A percentile compares a stretch with the other conserved stretches of the same genome.
Evolutionary conservation across 768 basidiomycete genomes (phyloP).

Genomic region (Boletus coccyginus): DNA sequence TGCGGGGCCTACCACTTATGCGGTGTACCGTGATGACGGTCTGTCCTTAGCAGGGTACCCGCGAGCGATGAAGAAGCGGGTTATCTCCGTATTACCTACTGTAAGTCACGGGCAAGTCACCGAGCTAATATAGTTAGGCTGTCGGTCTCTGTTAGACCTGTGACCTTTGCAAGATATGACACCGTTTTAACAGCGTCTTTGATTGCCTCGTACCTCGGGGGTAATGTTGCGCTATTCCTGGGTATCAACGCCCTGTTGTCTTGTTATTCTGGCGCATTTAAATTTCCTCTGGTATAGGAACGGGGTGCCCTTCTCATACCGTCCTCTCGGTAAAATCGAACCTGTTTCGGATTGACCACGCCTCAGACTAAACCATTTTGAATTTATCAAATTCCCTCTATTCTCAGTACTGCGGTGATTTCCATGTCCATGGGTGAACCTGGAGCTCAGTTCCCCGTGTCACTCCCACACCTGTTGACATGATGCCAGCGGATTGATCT

Average conservation of each 20-base stretch:
- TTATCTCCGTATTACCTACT: conserved; percentile 20
- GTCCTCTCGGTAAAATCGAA: not conserved
- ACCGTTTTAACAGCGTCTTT: not conserved
- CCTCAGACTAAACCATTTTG: conserved; percentile 17
- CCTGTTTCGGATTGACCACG: conserved; percentile 2
- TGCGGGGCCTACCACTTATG: conserved; percentile 18
- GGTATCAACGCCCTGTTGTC: not conserved
- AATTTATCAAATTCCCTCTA: conserved; percentile 9
- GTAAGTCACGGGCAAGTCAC: not conserved
- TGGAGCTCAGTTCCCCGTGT: conserved; percentile 12
- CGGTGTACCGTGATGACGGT: conserved; percentile 1
- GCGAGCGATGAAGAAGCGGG: conserved; percentile 11
- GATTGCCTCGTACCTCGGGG: not conserved
- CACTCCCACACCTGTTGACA: conserved; percentile 18
- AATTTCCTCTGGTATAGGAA: not conserved
- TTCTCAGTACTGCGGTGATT: not conserved
- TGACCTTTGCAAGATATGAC: not conserved
- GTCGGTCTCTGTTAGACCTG: not conserved
- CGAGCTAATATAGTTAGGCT: conserved; percentile 12
- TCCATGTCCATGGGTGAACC: not conserved
- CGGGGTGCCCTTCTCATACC: not conserved
- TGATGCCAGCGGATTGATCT: not conserved
- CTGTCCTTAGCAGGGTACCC: conserved; percentile 4
- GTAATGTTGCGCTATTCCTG: not conserved
- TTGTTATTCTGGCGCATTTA: not conserved